phyloP scores from a whole-genome alignment of 2,329 filamentous ascomycete species.

The Diplodia mutila region DNA sequence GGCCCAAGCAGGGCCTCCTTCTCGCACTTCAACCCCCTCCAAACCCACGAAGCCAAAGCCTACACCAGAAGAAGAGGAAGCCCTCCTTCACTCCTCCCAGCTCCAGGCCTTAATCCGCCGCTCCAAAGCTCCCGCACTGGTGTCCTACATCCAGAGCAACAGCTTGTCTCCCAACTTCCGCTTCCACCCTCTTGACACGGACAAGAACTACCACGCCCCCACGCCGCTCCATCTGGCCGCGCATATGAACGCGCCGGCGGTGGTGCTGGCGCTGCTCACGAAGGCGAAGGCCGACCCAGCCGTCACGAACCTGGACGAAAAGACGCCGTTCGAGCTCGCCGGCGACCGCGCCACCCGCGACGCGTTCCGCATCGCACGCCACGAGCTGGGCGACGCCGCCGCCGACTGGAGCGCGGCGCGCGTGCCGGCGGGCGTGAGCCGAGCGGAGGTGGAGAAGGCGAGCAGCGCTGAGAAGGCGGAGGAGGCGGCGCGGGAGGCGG shows the following conservation, averaged over 20 bases:
- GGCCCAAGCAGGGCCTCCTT: slow-evolving; percentile 40
- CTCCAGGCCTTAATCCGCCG: slow-evolving; percentile 85
- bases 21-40: slow-evolving; percentile 38
- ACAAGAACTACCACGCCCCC: slow-evolving; percentile 76
- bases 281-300: slow-evolving; percentile 78
- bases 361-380: slow-evolving; percentile 85
- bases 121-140: slow-evolving; percentile 83
- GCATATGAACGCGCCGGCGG: slow-evolving; percentile 73
- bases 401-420: slow-evolving; percentile 80
- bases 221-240: slow-evolving; percentile 86
- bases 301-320: slow-evolving; percentile 71
- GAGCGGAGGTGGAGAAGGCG: slow-evolving; percentile 70
- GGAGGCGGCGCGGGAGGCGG: slow-evolving; percentile 62
- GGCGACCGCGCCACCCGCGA: slow-evolving; percentile 86
- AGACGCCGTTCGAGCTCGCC: slow-evolving; percentile 82
- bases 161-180: slow-evolving; percentile 70
- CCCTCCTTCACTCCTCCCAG: slow-evolving; percentile 82
- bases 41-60: slow-evolving; percentile 59
- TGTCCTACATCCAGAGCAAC: slow-evolving; percentile 83
- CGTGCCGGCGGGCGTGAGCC: slow-evolving; percentile 72
- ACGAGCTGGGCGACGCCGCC: slow-evolving; percentile 74
- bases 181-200: slow-evolving; percentile 66
- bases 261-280: slow-evolving; percentile 76
- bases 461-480: slow-evolving; percentile 72
- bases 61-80: slow-evolving; percentile 84